These are phyloP conservation scores for Cicer cuneatum DNA, from an alignment of 306 rosid genomes.

Conservation along the genomic window DNA sequence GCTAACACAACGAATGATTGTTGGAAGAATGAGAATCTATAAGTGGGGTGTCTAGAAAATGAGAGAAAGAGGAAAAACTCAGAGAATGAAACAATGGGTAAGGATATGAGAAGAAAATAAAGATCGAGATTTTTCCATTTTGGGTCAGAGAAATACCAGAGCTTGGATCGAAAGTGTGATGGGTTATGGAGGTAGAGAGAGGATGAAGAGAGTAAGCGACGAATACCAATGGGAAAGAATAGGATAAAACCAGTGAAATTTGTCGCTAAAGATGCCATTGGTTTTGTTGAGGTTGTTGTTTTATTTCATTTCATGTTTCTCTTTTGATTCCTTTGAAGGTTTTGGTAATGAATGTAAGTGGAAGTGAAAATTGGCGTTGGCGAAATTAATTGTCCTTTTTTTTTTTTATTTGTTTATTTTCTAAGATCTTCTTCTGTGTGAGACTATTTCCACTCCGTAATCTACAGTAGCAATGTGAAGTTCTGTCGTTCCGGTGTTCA, in stretches of 20 bases:
- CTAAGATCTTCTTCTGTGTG: too few relatives aligned
- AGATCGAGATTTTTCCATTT: constrained; percentile 76
- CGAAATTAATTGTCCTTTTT: too few relatives aligned
- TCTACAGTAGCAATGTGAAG: too few relatives aligned
- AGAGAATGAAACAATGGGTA: constrained; percentile 76
- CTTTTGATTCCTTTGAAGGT: not conserved
- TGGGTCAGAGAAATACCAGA: constrained; percentile 80
- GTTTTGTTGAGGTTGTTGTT: constrained; percentile 11
- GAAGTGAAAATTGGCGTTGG: too few relatives aligned
- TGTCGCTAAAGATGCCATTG: constrained; percentile 77
- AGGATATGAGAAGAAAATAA: constrained; percentile 63
- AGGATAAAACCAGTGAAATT: constrained; percentile 73
- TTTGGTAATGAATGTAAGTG: too few relatives aligned
- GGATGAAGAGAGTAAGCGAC: constrained; percentile 73
- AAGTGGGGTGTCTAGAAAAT: constrained; percentile 70
- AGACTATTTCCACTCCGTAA: too few relatives aligned
- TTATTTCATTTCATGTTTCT: constrained; percentile 19
- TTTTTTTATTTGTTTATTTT: too few relatives aligned
- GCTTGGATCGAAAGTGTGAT: constrained; percentile 71
- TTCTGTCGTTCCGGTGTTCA: too few relatives aligned
- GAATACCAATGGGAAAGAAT: constrained; percentile 67
- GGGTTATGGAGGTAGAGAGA: constrained; percentile 80
- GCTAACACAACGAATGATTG: constrained; percentile 63
- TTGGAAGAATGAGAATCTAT: constrained; percentile 65
- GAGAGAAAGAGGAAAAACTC: constrained; percentile 68